Evolutionary conservation across 2,329 filamentous ascomycete species (phyloP), one percentile per base, ranked within the genome.

Genomic region (Penicillium sp.): DNA sequence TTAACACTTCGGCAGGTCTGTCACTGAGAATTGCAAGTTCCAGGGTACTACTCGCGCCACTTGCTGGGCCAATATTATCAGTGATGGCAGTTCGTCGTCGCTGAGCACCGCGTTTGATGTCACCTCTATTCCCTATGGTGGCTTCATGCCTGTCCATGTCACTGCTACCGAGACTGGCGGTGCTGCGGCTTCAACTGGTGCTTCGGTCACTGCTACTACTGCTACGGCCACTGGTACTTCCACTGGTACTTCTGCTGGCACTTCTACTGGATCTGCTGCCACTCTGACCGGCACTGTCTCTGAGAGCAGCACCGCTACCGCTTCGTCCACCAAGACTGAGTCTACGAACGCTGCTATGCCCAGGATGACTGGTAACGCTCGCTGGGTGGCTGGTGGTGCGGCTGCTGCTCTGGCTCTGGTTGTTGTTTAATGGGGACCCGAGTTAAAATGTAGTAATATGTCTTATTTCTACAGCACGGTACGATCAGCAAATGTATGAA

Each of bases 271-370:
- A 21, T 38, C 28, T 10, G 26, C 21, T 21, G 26, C 21, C 6
- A 49, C 34, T 8, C 15, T n/a, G 21, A 56, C 51, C 26, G 34
- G 31, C 18, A 34, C 52, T 29, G 34, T 15, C 3, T 48, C 50
- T 4, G 34, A 9, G 6, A 28, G 8, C 15, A 13, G 5, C n/a
- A 52, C 31, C 15, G 42, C 42, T 49, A 41, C 49, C 13, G 52
- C 55, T 10, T 49, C 45, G 18, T 4, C 39, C 2, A 56, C 28
- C n/a, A 24, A 45, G 8, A 52, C 57, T 18, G 23, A 49, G 36
- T 49, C 43, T 42, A 38, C 41, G 7, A 60, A 60, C 13, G 58
- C 58, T 24, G 58, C 56, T 41, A 47, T 59, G 53, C 58, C 56
- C 1, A 51, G 51, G 48, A 49, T 57, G 12, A 59, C 56, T 38